Conservation (phyloP, 345 rosid species). For the Laguncularia racemosa region DNA sequence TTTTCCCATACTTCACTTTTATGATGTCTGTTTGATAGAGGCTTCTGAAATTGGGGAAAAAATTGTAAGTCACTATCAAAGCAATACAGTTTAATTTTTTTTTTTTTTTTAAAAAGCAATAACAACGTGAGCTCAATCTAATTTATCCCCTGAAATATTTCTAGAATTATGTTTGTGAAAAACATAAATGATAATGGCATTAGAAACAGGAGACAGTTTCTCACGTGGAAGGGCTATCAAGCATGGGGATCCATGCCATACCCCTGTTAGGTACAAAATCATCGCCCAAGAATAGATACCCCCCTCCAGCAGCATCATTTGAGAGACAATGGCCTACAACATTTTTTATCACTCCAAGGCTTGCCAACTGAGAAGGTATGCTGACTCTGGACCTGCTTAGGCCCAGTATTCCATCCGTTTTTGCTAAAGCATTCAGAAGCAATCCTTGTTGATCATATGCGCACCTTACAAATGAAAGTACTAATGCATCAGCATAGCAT, state of each 20-base stretch:
- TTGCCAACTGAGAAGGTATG: slow-evolving; percentile 90
- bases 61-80: neutral
- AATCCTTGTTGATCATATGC: slow-evolving; percentile 94
- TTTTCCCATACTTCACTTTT: slow-evolving; percentile 59
- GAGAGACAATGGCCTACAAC: slow-evolving; percentile 88
- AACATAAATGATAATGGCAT: neutral
- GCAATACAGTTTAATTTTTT: slow-evolving; percentile 1
- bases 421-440: slow-evolving; percentile 55
- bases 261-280: slow-evolving; percentile 69
- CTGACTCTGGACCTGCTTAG: slow-evolving; percentile 78
- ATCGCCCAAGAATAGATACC: slow-evolving; percentile 87
- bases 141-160: no score
- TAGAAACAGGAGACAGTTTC: slow-evolving; percentile 18
- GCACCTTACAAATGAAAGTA: slow-evolving; percentile 42
- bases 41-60: slow-evolving; percentile 31
- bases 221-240: slow-evolving; percentile 48
- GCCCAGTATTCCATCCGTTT: slow-evolving; percentile 91
- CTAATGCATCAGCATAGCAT: slow-evolving; percentile 7
- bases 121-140: no score
- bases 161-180: neutral
- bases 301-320: slow-evolving; percentile 44
- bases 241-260: slow-evolving; percentile 84
- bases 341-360: slow-evolving; percentile 66
- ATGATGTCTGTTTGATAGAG: slow-evolving; percentile 45
- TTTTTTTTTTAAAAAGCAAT: no score